Conservation (phyloP, 768 basidiomycete species). For the Krasilnikovozyma curviuscula region DNA sequence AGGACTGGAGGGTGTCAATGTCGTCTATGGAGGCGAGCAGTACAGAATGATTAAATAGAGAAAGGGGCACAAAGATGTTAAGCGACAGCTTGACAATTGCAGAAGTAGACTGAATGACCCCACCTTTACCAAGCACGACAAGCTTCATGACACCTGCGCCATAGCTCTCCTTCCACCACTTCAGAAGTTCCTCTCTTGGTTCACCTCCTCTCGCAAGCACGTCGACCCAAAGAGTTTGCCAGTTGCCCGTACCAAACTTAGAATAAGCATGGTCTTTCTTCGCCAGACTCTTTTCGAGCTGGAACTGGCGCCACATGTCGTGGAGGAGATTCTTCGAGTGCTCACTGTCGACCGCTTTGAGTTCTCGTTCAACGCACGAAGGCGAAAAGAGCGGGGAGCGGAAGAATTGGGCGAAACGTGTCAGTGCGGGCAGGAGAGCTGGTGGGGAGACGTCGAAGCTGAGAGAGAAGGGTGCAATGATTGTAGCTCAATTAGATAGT, state of each 20-base stretch:
- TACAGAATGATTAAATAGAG: not conserved
- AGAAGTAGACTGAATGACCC: not conserved
- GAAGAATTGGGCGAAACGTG: slow-evolving; percentile 47
- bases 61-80: not conserved
- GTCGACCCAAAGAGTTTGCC: slow-evolving; percentile 27
- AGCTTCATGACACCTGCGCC: slow-evolving; percentile 67
- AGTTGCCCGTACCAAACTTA: slow-evolving; percentile 78
- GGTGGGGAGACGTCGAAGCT: slow-evolving; percentile 47
- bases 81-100: not conserved
- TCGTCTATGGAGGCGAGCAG: slow-evolving; percentile 35
- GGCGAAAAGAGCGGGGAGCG: slow-evolving; percentile 75
- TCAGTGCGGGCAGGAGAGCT: slow-evolving; percentile 25
- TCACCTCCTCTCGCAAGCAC: slow-evolving; percentile 26
- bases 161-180: slow-evolving; percentile 71
- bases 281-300: slow-evolving; percentile 72
- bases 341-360: slow-evolving; percentile 67
- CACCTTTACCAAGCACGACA: slow-evolving; percentile 64
- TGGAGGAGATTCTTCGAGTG: slow-evolving; percentile 69
- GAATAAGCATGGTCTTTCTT: slow-evolving; percentile 62
- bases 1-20: slow-evolving; percentile 46
- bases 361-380: slow-evolving; percentile 68
- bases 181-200: slow-evolving; percentile 33
- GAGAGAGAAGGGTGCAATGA: slow-evolving; percentile 33
- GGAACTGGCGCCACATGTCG: slow-evolving; percentile 48
- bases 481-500: not conserved